Evolutionary conservation across 495 filamentous ascomycete species (phyloP).

Genomic region (Melanomma pulvis-pyrius): DNA sequence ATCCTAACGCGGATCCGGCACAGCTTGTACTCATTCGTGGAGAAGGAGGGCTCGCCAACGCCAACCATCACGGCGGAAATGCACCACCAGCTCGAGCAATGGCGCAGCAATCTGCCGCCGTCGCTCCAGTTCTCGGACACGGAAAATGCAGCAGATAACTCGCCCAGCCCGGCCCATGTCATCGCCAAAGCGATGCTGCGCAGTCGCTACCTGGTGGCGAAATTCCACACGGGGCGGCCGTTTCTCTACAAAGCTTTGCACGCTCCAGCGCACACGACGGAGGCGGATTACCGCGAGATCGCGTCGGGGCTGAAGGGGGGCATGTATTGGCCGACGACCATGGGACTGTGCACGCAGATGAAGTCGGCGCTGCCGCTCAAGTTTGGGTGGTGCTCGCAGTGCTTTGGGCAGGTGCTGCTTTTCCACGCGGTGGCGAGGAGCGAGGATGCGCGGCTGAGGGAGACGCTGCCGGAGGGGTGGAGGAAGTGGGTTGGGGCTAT

Average conservation of each 20-base stretch:
- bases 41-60: conserved; percentile 23
- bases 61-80: conserved; percentile 28
- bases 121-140: conserved; percentile 31
- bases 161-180: conserved; percentile 34
- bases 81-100: conserved; percentile 38
- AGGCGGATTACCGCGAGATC: conserved; percentile 21
- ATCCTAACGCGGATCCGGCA: conserved; percentile 32
- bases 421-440: conserved; percentile 27
- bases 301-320: conserved; percentile 14
- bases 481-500: conserved; percentile 32
- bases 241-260: conserved; percentile 39
- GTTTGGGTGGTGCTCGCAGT: conserved; percentile 36
- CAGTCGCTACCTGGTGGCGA: conserved; percentile 34
- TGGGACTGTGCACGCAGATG: conserved; percentile 33
- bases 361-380: conserved; percentile 30
- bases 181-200: conserved; percentile 36
- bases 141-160: conserved; percentile 10
- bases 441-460: conserved; percentile 19
- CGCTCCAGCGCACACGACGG: conserved; percentile 17
- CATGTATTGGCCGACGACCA: conserved; percentile 33
- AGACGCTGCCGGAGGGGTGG: conserved; percentile 33
- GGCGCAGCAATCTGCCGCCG: conserved; percentile 33
- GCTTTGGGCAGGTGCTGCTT: conserved; percentile 32
- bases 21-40: conserved; percentile 27
- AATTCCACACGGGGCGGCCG: conserved; percentile 36